Evolutionary conservation across 306 rosid species (phyloP), one percentile per base, ranked within the genome.

Genomic region (Medicago lupulina): DNA sequence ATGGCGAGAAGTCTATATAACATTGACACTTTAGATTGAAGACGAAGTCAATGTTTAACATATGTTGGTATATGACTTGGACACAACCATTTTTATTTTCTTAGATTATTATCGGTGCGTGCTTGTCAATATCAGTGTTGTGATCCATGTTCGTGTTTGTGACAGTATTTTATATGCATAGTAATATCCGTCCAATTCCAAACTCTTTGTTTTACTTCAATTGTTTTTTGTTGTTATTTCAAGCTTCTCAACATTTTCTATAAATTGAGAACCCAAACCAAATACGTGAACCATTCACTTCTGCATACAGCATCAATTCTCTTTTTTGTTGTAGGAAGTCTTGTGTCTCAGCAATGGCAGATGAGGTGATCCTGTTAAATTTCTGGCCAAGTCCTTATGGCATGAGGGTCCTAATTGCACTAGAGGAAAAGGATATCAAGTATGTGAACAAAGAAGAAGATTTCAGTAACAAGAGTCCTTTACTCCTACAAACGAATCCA

Each of bases 351-450:
- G 9, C 14, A 23, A 79, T 85, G 86, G 82, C 53, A n/a, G 82
- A 84, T 40, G 79, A 85, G 62, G 88, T 87, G 18, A 41, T 80
- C 57, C 58, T 84, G 50, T 50, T 87, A 10, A 57, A 77, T 74
- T 82, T 73, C 71, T 82, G 78, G 85, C 14, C 70, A 15, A 84
- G 87, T 58, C 73, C 71, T 46, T 58, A 63, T 59, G 85, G 78
- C 40, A 74, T 70, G 73, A 78, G 83, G 70, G 67, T 74, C 4
- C 39, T 46, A 47, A 68, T 84, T 21, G 85, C 87, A 1, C 54
- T 80, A 23, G 82, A 71, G 36, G 83, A 77, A 23, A 81, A 81
- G 74, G 83, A 83, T 8, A 63, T 85, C 57, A 55, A 55, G 31
- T 55, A 75, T 44, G 86, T 75, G 66, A 39, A 16, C 41, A 47